These are phyloP conservation scores for Vitis riparia DNA, from an alignment of 164 flowering plant species.

Conservation along the genomic window DNA sequence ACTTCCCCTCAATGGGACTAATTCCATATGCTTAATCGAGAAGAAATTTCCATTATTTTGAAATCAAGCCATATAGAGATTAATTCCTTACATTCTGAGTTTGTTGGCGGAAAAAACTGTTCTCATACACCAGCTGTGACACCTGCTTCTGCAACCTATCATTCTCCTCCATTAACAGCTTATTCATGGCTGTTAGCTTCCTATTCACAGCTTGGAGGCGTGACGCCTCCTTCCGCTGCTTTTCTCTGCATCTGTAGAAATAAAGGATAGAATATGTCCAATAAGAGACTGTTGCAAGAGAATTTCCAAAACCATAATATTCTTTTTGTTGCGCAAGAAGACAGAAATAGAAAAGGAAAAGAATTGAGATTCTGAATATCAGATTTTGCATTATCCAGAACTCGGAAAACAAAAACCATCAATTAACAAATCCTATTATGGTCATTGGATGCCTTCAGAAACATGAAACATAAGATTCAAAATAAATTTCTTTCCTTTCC, in stretches of 20 bases:
- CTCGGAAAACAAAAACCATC: not conserved
- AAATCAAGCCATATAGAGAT: not conserved
- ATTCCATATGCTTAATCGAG: too few species aligned
- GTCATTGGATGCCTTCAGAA: not conserved
- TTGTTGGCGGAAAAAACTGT: constrained; percentile 59
- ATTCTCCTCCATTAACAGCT: constrained; percentile 71
- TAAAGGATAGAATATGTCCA: not conserved
- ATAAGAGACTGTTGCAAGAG: not conserved
- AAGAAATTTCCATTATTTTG: not conserved
- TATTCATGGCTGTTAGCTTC: constrained; percentile 62
- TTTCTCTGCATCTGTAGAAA: constrained; percentile 55
- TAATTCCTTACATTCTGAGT: constrained; percentile 43
- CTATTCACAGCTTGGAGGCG: constrained; percentile 64
- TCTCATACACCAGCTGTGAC: constrained; percentile 67
- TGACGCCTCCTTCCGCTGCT: constrained; percentile 64
- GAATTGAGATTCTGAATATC: too few species aligned
- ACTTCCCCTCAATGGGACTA: too few species aligned
- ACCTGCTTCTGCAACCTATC: constrained; percentile 74
- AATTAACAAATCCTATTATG: not conserved
- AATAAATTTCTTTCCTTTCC: not conserved
- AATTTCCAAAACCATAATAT: not conserved
- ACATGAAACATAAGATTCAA: not conserved
- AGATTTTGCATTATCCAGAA: too few species aligned
- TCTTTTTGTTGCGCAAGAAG: too few species aligned
- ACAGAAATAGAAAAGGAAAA: not conserved